Conservation (phyloP, 495 filamentous ascomycete species). For the Pyronema omphalodes region DNA sequence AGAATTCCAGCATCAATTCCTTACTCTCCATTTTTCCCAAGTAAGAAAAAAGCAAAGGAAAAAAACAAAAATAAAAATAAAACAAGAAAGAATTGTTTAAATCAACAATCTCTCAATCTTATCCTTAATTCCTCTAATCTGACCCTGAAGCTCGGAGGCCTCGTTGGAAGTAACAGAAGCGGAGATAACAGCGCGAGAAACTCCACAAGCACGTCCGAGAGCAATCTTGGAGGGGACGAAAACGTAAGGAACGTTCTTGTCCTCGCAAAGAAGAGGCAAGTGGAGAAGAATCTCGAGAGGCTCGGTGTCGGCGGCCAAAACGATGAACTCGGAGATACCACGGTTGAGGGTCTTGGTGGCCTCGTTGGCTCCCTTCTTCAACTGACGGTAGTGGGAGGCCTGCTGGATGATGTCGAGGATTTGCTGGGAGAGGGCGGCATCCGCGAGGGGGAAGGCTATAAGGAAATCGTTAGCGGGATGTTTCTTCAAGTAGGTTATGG, state of each 20-base stretch:
- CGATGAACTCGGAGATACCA: slow-evolving; percentile 71
- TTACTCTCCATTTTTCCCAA: too few species aligned
- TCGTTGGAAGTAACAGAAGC: slow-evolving; percentile 85
- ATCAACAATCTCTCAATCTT: slow-evolving; percentile 96
- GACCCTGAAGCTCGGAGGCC: slow-evolving; percentile 63
- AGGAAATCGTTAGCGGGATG: neutral
- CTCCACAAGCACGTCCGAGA: slow-evolving; percentile 69
- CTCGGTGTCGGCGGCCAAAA: slow-evolving; percentile 71
- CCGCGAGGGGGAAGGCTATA: slow-evolving; percentile 82
- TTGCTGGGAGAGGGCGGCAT: slow-evolving; percentile 55
- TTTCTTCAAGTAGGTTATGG: too few species aligned
- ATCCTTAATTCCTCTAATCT: slow-evolving; percentile 73
- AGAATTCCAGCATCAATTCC: too few species aligned
- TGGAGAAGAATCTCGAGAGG: slow-evolving; percentile 85
- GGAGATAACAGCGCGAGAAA: slow-evolving; percentile 70
- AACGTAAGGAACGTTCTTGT: slow-evolving; percentile 59
- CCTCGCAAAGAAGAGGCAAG: slow-evolving; percentile 70
- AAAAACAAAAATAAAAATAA: too few species aligned
- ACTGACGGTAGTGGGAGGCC: slow-evolving; percentile 60
- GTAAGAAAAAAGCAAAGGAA: too few species aligned
- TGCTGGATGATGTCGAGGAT: slow-evolving; percentile 81
- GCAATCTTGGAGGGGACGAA: slow-evolving; percentile 52
- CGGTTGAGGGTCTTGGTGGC: slow-evolving; percentile 79
- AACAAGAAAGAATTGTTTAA: slow-evolving; percentile 32
- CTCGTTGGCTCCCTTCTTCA: slow-evolving; percentile 70